Evolutionary conservation across 2,329 filamentous ascomycete species (phyloP).

Genomic region (Amylocarpus encephaloides): DNA sequence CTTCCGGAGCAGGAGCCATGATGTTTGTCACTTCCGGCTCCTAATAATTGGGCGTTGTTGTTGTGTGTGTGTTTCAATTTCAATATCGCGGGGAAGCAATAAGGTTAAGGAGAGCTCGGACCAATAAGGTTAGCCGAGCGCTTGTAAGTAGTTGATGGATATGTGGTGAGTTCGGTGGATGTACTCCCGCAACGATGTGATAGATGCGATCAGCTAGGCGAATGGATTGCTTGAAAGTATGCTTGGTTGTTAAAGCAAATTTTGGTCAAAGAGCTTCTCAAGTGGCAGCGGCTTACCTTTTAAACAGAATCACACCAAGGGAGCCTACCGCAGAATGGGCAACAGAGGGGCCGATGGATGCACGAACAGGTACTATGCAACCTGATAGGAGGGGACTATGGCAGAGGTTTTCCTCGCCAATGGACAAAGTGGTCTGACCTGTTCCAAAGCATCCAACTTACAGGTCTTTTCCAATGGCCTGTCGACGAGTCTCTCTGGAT

Average conservation of each 20-base stretch:
- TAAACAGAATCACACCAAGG: neutral
- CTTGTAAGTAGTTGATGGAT: no score
- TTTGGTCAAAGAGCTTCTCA: neutral
- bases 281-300: slow-evolving; percentile 4
- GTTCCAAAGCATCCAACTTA: neutral
- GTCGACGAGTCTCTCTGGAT: slow-evolving; percentile 6
- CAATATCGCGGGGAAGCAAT: neutral
- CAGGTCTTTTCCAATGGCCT: neutral
- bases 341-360: neutral
- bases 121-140: no score
- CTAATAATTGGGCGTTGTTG: neutral
- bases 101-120: no score
- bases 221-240: neutral
- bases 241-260: neutral
- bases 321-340: neutral
- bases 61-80: neutral
- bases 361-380: neutral
- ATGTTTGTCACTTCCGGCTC: neutral
- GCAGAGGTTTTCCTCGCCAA: neutral
- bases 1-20: slow-evolving; percentile 20
- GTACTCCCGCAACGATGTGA: slow-evolving; percentile 6
- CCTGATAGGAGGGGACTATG: neutral
- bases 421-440: slow-evolving; percentile 4
- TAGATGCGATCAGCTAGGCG: slow-evolving; percentile 1
- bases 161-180: no score